Evolutionary conservation across 202 grass and related monocot genomes (phyloP), one percentile per base, ranked within the genome.

Genomic region (Eragrostis tef): DNA sequence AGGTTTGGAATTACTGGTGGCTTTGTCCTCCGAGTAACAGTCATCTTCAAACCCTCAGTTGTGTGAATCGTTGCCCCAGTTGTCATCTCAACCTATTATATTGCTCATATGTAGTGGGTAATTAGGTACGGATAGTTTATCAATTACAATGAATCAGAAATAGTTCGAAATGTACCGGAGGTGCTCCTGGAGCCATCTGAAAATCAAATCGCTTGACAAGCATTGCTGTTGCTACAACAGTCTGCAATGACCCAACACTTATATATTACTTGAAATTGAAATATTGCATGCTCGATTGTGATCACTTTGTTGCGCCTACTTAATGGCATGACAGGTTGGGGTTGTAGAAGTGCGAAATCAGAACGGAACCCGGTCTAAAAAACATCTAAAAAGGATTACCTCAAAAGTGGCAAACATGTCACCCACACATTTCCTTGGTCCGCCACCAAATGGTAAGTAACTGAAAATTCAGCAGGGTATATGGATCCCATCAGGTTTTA

Each of bases 361-460:
- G 24, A 76, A 79, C 67, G 3, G 69, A 84, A 79, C 0, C 80
- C 74, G 31, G 5, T 50, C 16, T 9, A 1, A 22, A 58, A 73
- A 49, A 73, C 43, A 29, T 67, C 17, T 57, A 48, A 80, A 77
- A 81, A 25, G 7, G 34, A 83, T 87, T 94, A 98, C 92, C 90
- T 98, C 96, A 71, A 98, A 98, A 73, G 88, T 98, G 61, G 95
- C 95, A 90, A 98, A 98, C 88, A 98, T 94, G 80, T 94, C 95
- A 16, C 95, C 95, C 51, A 94, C 85, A 83, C 95, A 98, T 88
- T 98, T 98, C 80, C 95, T 86, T 88, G 92, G 95, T 9, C 95
- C 95, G 2, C 92, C 95, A 57, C 95, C 92, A 94, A 98, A 98
- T 72, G 92, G 92, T 78, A 98, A 90, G 74, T 98, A 98, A 84